These are phyloP conservation scores for Ogataea hybrid DNA, from an alignment of 1,139 yeast genomes.

Conservation along the genomic window DNA sequence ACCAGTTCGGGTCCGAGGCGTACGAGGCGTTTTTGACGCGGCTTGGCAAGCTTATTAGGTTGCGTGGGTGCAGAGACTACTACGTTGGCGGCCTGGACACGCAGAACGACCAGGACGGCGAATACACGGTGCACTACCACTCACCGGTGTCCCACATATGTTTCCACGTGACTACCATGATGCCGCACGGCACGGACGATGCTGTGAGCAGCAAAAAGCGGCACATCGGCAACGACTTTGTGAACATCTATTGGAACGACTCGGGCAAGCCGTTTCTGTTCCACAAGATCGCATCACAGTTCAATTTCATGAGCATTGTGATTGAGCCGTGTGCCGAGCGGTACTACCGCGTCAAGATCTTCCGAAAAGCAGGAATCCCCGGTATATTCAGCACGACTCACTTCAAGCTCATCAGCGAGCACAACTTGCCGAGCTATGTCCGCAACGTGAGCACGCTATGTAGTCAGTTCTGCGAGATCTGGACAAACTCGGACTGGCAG, in stretches of 20 bases:
- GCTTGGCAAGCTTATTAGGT: constrained; percentile 57
- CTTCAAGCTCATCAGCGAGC: constrained; percentile 63
- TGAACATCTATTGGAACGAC: constrained; percentile 78
- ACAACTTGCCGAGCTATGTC: constrained; percentile 59
- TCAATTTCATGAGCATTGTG: constrained; percentile 78
- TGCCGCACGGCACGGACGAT: constrained; percentile 56
- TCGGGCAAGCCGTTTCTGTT: constrained; percentile 66
- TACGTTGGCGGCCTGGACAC: constrained; percentile 84
- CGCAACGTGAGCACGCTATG: constrained; percentile 68
- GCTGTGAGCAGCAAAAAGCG: constrained; percentile 62
- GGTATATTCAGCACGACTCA: constrained; percentile 76
- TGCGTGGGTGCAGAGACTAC: constrained; percentile 52
- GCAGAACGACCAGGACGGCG: constrained; percentile 68
- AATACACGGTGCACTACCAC: constrained; percentile 70
- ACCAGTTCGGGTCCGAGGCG: constrained; percentile 60
- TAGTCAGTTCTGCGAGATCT: constrained; percentile 69
- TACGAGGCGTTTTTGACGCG: constrained; percentile 58
- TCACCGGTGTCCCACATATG: constrained; percentile 70
- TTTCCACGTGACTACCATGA: constrained; percentile 78
- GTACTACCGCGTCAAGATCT: constrained; percentile 60
- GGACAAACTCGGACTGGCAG: constrained; percentile 56
- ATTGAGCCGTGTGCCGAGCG: constrained; percentile 49
- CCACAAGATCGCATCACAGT: constrained; percentile 72
- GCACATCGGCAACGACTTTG: constrained; percentile 85
- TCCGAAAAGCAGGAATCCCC: constrained; percentile 68